Conservation (phyloP, 495 filamentous ascomycete genomes). For the Astrocystis sublimbata region DNA sequence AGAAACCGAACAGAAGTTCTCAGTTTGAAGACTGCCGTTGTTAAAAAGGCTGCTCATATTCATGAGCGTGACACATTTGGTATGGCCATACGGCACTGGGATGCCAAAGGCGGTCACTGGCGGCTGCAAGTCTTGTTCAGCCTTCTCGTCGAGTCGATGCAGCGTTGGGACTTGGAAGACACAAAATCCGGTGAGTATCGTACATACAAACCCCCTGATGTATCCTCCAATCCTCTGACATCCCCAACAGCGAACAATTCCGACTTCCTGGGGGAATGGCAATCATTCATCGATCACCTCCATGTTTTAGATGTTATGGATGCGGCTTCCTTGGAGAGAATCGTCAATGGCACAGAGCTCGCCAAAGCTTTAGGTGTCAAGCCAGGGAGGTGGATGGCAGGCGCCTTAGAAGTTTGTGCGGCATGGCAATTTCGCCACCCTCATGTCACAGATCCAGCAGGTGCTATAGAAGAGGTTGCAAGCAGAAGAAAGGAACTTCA, state of each 20-base stretch:
- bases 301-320: conserved; percentile 52
- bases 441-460: conserved; percentile 56
- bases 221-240: conserved; percentile 10
- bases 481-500: conserved; percentile 57
- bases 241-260: conserved; percentile 28
- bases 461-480: conserved; percentile 65
- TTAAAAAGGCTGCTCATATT: conserved; percentile 33
- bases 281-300: conserved; percentile 57
- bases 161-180: conserved; percentile 24
- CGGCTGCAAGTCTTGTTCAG: conserved; percentile 69
- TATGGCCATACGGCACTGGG: conserved; percentile 78
- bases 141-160: conserved; percentile 64
- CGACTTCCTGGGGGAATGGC: conserved; percentile 51
- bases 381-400: conserved; percentile 77
- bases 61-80: conserved; percentile 58
- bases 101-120: conserved; percentile 64
- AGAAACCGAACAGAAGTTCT: conserved; percentile 60
- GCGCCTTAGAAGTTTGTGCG: conserved; percentile 69
- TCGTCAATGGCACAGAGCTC: conserved; percentile 68
- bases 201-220: neutral
- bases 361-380: conserved; percentile 58
- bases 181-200: conserved; percentile 16
- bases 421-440: conserved; percentile 87
- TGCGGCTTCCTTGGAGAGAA: conserved; percentile 53
- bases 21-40: conserved; percentile 54